Evolutionary conservation across 2,329 filamentous ascomycete species (phyloP).

Genomic region (Mycogone perniciosa): DNA sequence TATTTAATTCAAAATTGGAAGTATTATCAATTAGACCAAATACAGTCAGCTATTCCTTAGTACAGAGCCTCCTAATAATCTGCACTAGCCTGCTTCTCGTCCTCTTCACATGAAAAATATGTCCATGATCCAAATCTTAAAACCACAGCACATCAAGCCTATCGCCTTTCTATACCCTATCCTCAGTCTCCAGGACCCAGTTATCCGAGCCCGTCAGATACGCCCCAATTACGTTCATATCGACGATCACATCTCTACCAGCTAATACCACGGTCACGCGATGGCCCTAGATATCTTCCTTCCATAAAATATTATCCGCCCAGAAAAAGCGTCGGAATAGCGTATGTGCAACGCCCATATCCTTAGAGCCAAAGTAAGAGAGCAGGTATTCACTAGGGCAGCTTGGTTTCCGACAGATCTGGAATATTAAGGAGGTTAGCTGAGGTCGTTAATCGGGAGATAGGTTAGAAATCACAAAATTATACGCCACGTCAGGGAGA

Average conservation of each 20-base stretch:
- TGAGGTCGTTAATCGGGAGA: neutral
- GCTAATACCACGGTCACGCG: conserved; percentile 44
- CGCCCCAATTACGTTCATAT: conserved; percentile 44
- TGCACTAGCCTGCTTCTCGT: conserved; percentile 27
- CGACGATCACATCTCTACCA: conserved; percentile 48
- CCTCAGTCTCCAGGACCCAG: conserved; percentile 15
- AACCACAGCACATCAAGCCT: conserved; percentile 49
- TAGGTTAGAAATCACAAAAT: conserved; percentile 37
- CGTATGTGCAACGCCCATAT: conserved; percentile 53
- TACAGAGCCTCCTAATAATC: conserved; percentile 19
- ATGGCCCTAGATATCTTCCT: conserved; percentile 41
- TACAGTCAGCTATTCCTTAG: conserved; percentile 2
- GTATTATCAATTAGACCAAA: neutral
- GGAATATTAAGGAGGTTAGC: conserved; percentile 10
- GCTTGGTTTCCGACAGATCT: conserved; percentile 34
- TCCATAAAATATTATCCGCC: conserved; percentile 55
- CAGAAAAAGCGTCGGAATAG: conserved; percentile 55
- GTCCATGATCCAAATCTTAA: conserved; percentile 48
- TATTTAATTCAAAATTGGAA: neutral
- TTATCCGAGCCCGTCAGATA: conserved; percentile 39
- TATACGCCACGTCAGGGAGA: conserved; percentile 57
- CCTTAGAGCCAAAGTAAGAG: conserved; percentile 54
- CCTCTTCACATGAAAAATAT: conserved; percentile 39
- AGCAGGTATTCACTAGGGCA: conserved; percentile 52
- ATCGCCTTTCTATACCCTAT: conserved; percentile 27